phyloP scores from a whole-genome alignment of 768 basidiomycete species.

The Lentinula guzmanii region DNA sequence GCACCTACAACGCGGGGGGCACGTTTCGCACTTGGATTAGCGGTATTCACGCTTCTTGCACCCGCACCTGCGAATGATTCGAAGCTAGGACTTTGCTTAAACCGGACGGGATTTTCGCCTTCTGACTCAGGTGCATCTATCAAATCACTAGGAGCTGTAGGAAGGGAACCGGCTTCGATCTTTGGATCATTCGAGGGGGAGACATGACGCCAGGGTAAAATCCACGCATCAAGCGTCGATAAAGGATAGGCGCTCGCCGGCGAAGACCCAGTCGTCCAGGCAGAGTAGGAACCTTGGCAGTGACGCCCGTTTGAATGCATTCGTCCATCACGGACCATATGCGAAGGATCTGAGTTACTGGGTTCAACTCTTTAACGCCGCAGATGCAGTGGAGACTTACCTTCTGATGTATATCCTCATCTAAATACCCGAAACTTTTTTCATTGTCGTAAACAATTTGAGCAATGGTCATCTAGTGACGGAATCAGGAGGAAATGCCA shows the following conservation, averaged over 20 bases:
- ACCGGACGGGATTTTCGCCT: background rate
- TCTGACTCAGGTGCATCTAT: background rate
- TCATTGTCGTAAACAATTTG: conserved; percentile 95
- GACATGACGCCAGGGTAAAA: conserved; percentile 45
- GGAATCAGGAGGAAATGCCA: background rate
- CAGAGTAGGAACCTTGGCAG: conserved; percentile 68
- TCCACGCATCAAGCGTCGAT: conserved; percentile 86
- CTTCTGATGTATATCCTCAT: conserved; percentile 71
- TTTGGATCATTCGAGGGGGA: conserved; percentile 25
- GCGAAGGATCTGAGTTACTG: conserved; percentile 42
- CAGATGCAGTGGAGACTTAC: conserved; percentile 23
- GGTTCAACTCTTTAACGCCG: background rate
- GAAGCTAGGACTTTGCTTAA: background rate
- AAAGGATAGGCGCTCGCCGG: conserved; percentile 83
- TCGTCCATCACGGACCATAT: conserved; percentile 94
- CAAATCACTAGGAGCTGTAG: background rate
- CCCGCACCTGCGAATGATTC: background rate
- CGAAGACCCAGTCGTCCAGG: conserved; percentile 81
- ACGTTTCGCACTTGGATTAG: conserved; percentile 12
- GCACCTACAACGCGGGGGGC: conserved; percentile 58
- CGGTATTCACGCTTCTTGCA: background rate
- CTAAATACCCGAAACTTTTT: conserved; percentile 68
- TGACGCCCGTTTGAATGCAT: conserved; percentile 83
- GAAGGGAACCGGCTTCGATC: conserved; percentile 10
- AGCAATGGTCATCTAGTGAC: conserved; percentile 77